Percentiles rank a stretch among this genome's conserved stretches.
Conservation (phyloP, 2,329 filamentous ascomycete species). For the Neopestalotiopsis sp. region DNA sequence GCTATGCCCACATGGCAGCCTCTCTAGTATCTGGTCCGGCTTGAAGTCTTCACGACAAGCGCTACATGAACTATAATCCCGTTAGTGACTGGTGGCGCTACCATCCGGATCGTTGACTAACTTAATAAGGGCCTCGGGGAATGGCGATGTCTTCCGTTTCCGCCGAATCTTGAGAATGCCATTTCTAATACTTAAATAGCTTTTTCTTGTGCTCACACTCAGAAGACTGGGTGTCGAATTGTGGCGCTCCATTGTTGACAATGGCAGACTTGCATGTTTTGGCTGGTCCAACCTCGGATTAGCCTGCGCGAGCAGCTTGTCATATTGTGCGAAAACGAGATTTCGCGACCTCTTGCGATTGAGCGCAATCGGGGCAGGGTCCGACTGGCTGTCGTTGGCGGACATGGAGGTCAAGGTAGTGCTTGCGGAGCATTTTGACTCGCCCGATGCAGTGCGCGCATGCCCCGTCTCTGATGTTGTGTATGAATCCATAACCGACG, state of each 20-base stretch:
- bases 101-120: slow-evolving; percentile 27
- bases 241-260: slow-evolving; percentile 32
- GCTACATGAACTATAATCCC: slow-evolving; percentile 54
- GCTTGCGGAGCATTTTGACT: slow-evolving; percentile 44
- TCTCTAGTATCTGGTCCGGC: slow-evolving; percentile 49
- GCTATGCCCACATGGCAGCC: slow-evolving; percentile 62
- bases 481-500: slow-evolving; percentile 47
- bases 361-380: slow-evolving; percentile 28
- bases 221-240: slow-evolving; percentile 46
- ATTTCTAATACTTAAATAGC: slow-evolving; percentile 52
- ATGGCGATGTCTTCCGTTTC: slow-evolving; percentile 43
- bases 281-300: slow-evolving; percentile 50
- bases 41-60: slow-evolving; percentile 62
- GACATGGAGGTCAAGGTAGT: slow-evolving; percentile 50
- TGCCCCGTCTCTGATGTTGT: slow-evolving; percentile 47
- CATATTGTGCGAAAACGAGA: slow-evolving; percentile 56
- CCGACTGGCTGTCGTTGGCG: slow-evolving; percentile 39
- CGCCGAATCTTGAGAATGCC: slow-evolving; percentile 50
- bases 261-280: slow-evolving; percentile 41
- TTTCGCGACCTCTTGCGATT: slow-evolving; percentile 42
- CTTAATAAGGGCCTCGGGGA: slow-evolving; percentile 36
- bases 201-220: slow-evolving; percentile 50
- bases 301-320: slow-evolving; percentile 54
- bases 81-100: slow-evolving; percentile 20
- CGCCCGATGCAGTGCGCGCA: slow-evolving; percentile 51